phyloP scores from a whole-genome alignment of 2,329 filamentous ascomycete genomes.

The Penicillium janthinellum region DNA sequence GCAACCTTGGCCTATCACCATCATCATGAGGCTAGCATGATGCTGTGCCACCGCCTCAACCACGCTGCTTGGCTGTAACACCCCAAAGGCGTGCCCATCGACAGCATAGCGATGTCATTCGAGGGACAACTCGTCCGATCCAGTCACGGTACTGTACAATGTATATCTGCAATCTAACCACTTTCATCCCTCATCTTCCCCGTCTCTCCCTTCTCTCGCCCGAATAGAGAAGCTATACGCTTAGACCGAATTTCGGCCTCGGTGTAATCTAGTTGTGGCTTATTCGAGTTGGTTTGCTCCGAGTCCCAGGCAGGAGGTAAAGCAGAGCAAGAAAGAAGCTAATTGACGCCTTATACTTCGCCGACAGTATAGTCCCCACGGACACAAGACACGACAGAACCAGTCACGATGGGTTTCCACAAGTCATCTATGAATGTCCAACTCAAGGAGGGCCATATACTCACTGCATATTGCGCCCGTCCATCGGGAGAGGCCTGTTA shows the following conservation, averaged over 20 bases:
- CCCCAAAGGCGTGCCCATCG: background rate
- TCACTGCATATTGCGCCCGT: slow-evolving; percentile 23
- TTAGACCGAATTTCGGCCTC: background rate
- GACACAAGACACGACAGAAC: background rate
- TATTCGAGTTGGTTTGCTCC: background rate
- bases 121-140: background rate
- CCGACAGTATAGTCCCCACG: background rate
- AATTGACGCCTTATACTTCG: background rate
- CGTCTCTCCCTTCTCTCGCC: background rate
- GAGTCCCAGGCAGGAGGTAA: too few relatives aligned
- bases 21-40: slow-evolving; percentile 28
- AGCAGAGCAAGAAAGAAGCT: background rate
- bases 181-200: background rate
- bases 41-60: slow-evolving; percentile 16
- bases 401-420: slow-evolving; percentile 25
- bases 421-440: slow-evolving; percentile 22
- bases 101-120: slow-evolving; percentile 17
- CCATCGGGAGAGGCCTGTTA: slow-evolving; percentile 20
- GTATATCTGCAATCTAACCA: background rate
- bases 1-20: background rate
- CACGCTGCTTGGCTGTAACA: background rate
- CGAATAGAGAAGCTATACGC: background rate
- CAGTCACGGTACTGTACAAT: background rate
- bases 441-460: slow-evolving; percentile 23
- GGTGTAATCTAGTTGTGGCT: background rate